phyloP scores from a whole-genome alignment of 192 early-diverging fungal species.

The Entomortierella beljakovae region DNA sequence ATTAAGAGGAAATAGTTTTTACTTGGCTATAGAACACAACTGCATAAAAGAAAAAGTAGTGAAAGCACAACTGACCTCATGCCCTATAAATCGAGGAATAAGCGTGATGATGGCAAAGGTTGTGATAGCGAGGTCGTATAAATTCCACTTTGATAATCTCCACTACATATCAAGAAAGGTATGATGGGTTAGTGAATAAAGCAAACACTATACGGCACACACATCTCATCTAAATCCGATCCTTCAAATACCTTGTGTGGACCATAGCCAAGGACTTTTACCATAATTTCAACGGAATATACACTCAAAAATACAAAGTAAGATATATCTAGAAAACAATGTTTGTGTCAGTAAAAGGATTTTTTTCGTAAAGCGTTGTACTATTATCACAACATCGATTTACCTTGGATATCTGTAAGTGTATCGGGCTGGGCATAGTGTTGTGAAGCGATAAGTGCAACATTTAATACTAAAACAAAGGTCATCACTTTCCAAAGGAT shows the following conservation, averaged over 20 bases:
- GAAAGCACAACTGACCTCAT: constrained; percentile 17
- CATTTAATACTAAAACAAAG: constrained; percentile 58
- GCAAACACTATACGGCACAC: too few relatives aligned
- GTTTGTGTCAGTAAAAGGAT: constrained; percentile 12
- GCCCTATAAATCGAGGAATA: constrained; percentile 43
- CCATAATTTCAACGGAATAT: constrained; percentile 30
- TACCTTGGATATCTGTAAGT: constrained; percentile 53
- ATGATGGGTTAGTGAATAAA: not conserved
- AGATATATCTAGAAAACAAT: constrained; percentile 48
- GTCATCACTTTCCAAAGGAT: constrained; percentile 62
- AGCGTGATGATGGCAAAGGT: constrained; percentile 34
- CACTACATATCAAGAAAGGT: constrained; percentile 11
- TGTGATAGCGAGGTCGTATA: constrained; percentile 37
- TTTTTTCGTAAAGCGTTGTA: too few relatives aligned
- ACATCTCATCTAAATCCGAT: too few relatives aligned
- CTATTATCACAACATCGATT: not conserved
- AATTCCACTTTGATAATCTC: constrained; percentile 47
- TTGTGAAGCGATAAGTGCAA: constrained; percentile 56
- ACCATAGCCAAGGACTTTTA: constrained; percentile 41
- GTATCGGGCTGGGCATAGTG: constrained; percentile 20
- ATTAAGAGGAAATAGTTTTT: too few relatives aligned
- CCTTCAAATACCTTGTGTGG: constrained; percentile 29
- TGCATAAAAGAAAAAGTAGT: not conserved
- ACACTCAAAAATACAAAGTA: constrained; percentile 42
- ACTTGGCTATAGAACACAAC: too few relatives aligned